These are phyloP conservation scores for Globisporangium alternatum DNA, from an alignment of 352 stramenopile species.

Conservation along the genomic window DNA sequence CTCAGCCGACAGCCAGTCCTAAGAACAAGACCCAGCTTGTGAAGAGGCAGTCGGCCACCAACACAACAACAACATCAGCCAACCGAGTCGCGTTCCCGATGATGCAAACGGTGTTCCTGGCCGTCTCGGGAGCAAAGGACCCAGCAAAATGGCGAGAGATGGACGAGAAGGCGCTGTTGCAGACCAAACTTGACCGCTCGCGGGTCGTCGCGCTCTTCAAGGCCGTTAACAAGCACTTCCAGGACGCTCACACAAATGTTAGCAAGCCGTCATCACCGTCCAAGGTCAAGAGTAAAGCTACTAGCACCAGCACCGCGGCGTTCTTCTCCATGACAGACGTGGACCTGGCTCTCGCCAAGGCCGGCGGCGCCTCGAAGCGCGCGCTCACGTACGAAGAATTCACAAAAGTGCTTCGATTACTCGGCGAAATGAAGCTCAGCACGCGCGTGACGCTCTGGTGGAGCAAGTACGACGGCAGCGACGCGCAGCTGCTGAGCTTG, in stretches of 20 bases:
- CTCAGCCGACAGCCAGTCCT: neutral
- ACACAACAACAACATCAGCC: neutral
- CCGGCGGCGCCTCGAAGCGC: constrained; percentile 39
- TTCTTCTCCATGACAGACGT: constrained; percentile 54
- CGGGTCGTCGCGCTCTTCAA: constrained; percentile 54
- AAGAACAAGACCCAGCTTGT: neutral
- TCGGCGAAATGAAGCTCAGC: constrained; percentile 34
- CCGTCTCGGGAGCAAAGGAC: constrained; percentile 39
- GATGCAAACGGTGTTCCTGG: constrained; percentile 45
- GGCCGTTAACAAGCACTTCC: constrained; percentile 29
- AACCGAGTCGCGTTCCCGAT: constrained; percentile 17
- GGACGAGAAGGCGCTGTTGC: constrained; percentile 35
- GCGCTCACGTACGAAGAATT: constrained; percentile 51
- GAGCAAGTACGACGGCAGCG: constrained; percentile 37
- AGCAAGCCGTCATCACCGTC: neutral
- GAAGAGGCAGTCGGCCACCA: neutral
- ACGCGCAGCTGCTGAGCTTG: constrained; percentile 40
- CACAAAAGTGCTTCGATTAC: constrained; percentile 22
- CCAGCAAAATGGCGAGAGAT: constrained; percentile 27
- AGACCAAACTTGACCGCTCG: constrained; percentile 46
- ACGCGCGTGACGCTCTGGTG: constrained; percentile 34
- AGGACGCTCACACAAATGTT: constrained; percentile 5
- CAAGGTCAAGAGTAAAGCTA: constrained; percentile 6
- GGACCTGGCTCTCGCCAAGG: constrained; percentile 60
- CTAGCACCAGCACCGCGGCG: constrained; percentile 17